Base-by-base conservation (phyloP, 805 yeast genomes). In the Ogataea haglerorum region DNA sequence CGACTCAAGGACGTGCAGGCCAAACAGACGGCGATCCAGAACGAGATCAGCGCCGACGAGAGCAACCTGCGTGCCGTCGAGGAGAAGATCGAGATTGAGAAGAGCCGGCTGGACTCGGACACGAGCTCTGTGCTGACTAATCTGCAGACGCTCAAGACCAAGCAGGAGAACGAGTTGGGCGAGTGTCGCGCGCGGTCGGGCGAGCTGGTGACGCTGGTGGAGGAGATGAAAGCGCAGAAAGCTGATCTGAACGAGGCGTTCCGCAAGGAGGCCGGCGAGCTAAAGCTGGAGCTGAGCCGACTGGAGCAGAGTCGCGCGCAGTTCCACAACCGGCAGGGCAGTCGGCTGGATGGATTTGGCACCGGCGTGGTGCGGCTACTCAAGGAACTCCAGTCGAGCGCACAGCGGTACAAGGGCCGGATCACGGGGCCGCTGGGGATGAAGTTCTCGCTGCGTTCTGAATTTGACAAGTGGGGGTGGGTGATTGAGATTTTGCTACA, bases 351-450 rank as follows among this genome's bases (percentile, higher is more conserved):
- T 10, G 75, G 80, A 2, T 82, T 78, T 68, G 83, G 82, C 6
- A 46, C 46, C 1, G 62, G 65, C 5, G 71, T 79, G 56, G 61
- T 60, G 7, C 35, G 43, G 2, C 54, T 82, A 6, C 50, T 80
- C 17, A 48, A 54, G 3, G 74, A 65, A 5, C 72, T 82, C 6
- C 48, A 61, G 19, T 50, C 57, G 2, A 64, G 65, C 10, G 34
- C 49, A 0, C 38, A 44, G 5, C 52, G 60, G 12, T 80, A 75
- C 69, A 70, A 69, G 13, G 52, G 59, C 2, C 54, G 54, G 25
- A 95, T 95, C 0, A 60, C 82, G 13, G 98, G 98, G 0, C 99
- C 99, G 0, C 47, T 91, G 2, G 96, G 96, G 1, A 49, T 69
- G 3, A 64, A 65, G 44, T 67, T 88, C 2, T 67, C 74, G 4